Percentiles rank a stretch among this genome's conserved stretches.
These are phyloP conservation scores for Ministeria vibrans DNA, from an alignment of 78 protist species.

Conservation along the genomic window DNA sequence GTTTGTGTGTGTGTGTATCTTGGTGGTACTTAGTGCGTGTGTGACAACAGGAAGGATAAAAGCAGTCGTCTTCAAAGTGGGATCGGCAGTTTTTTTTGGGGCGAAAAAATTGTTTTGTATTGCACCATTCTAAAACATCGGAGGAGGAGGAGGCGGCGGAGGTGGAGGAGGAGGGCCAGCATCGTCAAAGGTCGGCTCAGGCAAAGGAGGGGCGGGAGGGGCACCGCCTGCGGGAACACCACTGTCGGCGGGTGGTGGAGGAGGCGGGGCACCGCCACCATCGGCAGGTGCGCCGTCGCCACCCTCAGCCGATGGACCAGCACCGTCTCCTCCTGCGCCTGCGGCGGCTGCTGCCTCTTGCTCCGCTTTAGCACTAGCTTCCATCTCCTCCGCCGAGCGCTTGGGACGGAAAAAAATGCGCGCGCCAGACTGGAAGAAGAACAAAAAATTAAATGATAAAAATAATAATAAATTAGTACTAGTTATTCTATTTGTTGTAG, in stretches of 20 bases:
- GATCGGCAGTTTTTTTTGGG: too few species aligned
- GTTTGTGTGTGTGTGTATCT: too few species aligned
- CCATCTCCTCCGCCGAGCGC: not conserved
- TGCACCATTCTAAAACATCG: not conserved
- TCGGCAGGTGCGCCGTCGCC: not conserved
- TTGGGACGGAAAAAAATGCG: slow-evolving; percentile 60
- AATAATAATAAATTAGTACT: too few species aligned
- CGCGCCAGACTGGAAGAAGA: too few species aligned
- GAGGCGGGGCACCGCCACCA: not conserved
- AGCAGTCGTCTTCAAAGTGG: too few species aligned
- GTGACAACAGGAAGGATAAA: too few species aligned
- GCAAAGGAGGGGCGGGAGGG: too few species aligned
- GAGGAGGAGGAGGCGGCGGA: not conserved
- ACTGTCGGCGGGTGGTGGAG: not conserved
- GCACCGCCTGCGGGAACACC: not conserved
- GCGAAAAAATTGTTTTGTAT: too few species aligned
- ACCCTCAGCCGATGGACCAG: not conserved
- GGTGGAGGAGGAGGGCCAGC: not conserved
- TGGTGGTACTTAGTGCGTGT: too few species aligned
- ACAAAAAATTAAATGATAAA: too few species aligned
- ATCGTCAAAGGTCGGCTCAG: too few species aligned
- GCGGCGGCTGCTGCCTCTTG: slow-evolving; percentile 6
- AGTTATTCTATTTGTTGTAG: too few species aligned
- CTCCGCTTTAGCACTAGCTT: not conserved
- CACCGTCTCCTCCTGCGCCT: not conserved